Evolutionary conservation across 805 yeast species (phyloP).

Genomic region (Hanseniaspora vineae): DNA sequence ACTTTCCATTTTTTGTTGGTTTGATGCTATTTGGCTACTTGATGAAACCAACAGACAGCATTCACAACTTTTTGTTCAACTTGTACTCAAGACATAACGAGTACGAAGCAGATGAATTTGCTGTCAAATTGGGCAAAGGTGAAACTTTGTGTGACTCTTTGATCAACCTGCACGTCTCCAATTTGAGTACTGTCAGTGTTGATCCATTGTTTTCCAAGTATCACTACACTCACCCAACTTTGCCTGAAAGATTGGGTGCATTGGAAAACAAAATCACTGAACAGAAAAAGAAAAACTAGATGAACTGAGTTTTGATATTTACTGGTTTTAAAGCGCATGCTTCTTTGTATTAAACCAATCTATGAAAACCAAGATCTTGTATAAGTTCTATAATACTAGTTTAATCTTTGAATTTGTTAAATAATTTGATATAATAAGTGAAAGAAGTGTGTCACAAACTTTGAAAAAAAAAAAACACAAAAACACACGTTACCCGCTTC

Average conservation of each 20-base stretch:
- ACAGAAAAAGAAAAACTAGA: conserved; percentile 8
- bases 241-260: conserved; percentile 78
- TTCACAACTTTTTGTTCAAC: conserved; percentile 54
- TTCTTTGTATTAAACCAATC: no score
- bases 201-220: conserved; percentile 84
- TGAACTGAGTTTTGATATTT: no score
- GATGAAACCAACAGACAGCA: conserved; percentile 62
- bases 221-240: conserved; percentile 82
- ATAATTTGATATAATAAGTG: no score
- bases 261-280: conserved; percentile 28
- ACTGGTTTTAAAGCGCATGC: no score
- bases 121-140: conserved; percentile 61
- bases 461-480: no score
- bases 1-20: conserved; percentile 69
- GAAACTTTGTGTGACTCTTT: conserved; percentile 57
- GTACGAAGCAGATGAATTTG: conserved; percentile 86
- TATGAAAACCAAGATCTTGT: no score
- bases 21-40: conserved; percentile 69
- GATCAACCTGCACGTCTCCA: conserved; percentile 64
- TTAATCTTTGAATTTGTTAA: neutral
- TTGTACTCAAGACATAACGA: conserved; percentile 74
- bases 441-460: no score
- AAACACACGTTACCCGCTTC: no score
- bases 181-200: conserved; percentile 75
- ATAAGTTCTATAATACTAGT: neutral